Percentiles rank a stretch among this genome's conserved stretches.
These are phyloP conservation scores for Fibroporia radiculosa DNA, from an alignment of 768 basidiomycete genomes.

Conservation along the genomic window DNA sequence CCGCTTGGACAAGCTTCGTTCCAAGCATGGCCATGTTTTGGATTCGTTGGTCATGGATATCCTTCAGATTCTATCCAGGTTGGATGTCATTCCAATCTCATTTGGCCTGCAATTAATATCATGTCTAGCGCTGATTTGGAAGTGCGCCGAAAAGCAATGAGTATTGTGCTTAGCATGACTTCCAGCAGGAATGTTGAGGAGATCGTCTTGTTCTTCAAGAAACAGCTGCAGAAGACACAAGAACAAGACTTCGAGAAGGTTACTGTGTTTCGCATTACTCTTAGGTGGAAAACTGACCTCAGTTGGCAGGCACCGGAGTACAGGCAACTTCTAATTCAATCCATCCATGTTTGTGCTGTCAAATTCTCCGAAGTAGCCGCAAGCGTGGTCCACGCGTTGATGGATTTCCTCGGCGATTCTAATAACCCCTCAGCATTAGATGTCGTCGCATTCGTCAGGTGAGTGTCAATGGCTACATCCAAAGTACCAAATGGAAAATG, in stretches of 20 bases:
- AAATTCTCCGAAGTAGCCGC: constrained; percentile 96
- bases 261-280: no score
- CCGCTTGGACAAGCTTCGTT: constrained; percentile 73
- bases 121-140: constrained; percentile 95
- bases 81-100: constrained; percentile 2
- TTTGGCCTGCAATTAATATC: constrained; percentile 2
- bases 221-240: constrained; percentile 90
- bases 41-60: constrained; percentile 95
- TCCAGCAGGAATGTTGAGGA: constrained; percentile 94
- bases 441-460: constrained; percentile 81
- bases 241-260: constrained; percentile 91
- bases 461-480: constrained; percentile 9
- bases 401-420: constrained; percentile 92
- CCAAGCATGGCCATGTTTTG: constrained; percentile 82
- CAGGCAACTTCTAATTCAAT: constrained; percentile 92
- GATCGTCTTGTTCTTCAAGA: constrained; percentile 93
- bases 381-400: constrained; percentile 86
- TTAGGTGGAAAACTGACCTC: neutral
- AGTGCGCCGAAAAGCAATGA: constrained; percentile 87
- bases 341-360: constrained; percentile 93
- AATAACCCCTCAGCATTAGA: constrained; percentile 94
- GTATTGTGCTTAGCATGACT: constrained; percentile 87
- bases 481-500: neutral
- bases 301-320: constrained; percentile 79
- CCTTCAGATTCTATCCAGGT: constrained; percentile 83